Evolutionary conservation across 2,329 filamentous ascomycete species (phyloP), one percentile per base, ranked within the genome.

Genomic region (Neonectria coccinea): DNA sequence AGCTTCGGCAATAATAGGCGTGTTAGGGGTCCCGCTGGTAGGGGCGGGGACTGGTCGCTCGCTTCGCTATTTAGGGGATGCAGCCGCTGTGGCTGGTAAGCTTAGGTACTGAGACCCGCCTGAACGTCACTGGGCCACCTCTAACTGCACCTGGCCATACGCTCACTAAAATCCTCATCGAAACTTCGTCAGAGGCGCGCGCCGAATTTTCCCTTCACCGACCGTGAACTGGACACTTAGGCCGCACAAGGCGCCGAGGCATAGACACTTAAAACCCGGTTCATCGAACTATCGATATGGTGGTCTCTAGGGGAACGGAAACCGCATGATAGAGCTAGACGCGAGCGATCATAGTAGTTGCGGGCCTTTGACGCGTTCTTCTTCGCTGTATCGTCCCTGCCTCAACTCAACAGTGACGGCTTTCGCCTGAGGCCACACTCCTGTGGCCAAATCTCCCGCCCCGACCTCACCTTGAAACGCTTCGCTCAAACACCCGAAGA

Each of bases 21-120:
- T 39, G 14, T 39, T n/a, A 16, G 25, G 47, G 39, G n/a, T 18
- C 3, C 25, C 25, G 25, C 25, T 25, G n/a, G 18, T 60, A 65
- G 56, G 51, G 31, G 42, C 59, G 59, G 68, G 36, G n/a, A 33
- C 8, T 5, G 18, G 51, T 52, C 56, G 36, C 39, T 31, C 56
- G 14, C 59, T 36, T 25, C 25, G 25, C 25, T 25, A 25, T 25
- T 25, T 53, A 62, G 68, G 47, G 64, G 68, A 69, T 59, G 61
- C 58, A 65, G 68, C 70, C 70, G 68, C 68, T 74, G 70, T 73
- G 71, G 71, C 71, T 73, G 64, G 63, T 71, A 18, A 18, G 53
- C 36, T 22, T 41, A 16, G 51, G 22, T 31, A 8, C 51, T 2
- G 42, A 31, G 20, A 63, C 51, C 65, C 68, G 57, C 62, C 63